These are phyloP conservation scores for Carex littledalei DNA, from an alignment of 176 grass and related monocot species.

Conservation along the genomic window DNA sequence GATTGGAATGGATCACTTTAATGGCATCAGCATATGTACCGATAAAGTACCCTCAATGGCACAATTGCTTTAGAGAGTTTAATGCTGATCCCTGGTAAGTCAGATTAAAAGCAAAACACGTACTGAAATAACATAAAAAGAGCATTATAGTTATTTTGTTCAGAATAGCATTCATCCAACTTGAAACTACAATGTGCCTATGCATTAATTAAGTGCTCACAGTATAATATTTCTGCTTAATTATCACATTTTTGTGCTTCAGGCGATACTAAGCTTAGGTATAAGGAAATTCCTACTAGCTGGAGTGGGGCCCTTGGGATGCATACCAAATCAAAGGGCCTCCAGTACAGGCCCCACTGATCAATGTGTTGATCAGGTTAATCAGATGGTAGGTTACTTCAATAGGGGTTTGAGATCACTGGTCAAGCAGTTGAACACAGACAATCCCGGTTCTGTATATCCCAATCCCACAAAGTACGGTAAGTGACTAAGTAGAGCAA, in stretches of 20 bases:
- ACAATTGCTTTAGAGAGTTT: background rate
- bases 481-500: background rate
- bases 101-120: background rate
- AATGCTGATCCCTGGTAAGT: background rate
- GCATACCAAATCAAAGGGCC: constrained; percentile 40
- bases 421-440: constrained; percentile 35
- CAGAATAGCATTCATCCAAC: background rate
- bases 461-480: constrained; percentile 28
- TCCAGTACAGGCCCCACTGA: background rate
- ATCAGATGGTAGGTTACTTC: constrained; percentile 35
- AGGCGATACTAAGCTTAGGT: constrained; percentile 35
- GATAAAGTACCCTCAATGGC: background rate
- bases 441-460: constrained; percentile 35
- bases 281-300: constrained; percentile 35
- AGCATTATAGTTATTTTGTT: background rate
- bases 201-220: background rate
- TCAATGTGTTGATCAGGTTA: constrained; percentile 34
- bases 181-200: background rate
- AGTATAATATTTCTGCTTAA: background rate
- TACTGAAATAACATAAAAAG: background rate
- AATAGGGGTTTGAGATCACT: constrained; percentile 33
- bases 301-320: constrained; percentile 33
- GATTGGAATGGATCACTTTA: background rate
- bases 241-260: background rate
- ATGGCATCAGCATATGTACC: background rate